Base-by-base conservation (phyloP, 306 rosid species). In the Cicer pinnatifidum region DNA sequence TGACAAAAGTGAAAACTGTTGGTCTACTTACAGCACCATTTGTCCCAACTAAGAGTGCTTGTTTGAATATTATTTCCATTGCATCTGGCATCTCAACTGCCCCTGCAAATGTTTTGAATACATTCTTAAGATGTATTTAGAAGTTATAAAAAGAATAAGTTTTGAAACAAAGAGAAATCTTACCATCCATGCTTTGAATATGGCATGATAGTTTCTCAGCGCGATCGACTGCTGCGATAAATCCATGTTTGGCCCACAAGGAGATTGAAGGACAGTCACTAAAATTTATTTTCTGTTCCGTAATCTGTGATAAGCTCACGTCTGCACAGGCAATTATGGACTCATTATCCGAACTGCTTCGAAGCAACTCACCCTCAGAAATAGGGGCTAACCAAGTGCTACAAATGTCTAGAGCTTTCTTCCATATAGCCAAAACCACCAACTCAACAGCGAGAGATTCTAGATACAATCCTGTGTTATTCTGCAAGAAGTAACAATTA, bases 391-490 rank as follows among this genome's bases (percentile, higher is more conserved):
- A 20, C 93, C 93, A 90, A 65, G 83, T 70, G 54, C 76, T 71
- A 86, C 93, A 87, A 75, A 85, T 82, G 77, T 90, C 82, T 64
- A 90, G 70, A 23, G 89, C 80, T 78, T 88, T 84, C 73, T 84
- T 84, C 99, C 97, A 95, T 83, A 95, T 65, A 75, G 97, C 97
- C 89, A 95, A 89, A 87, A 88, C 78, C 50, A 95, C 96, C 76
- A 95, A 85, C 76, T 90, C 90, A 33, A 90, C 86, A 7, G 97
- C 90, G 57, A 95, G 93, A 0, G 97, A 87, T 68, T 91, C 93
- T 39, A 88, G 91, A 81, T 77, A 78, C 33, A 78, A 66, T 67
- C 86, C 88, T 20, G 78, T 80, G 57, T 85, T 69, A 66, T 82
- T 83, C 97, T 95, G 93, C 83, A 81, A 66, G 72, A 60, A 64